phyloP scores from a whole-genome alignment of 495 filamentous ascomycete genomes.

The Neurospora tetrasperma region DNA sequence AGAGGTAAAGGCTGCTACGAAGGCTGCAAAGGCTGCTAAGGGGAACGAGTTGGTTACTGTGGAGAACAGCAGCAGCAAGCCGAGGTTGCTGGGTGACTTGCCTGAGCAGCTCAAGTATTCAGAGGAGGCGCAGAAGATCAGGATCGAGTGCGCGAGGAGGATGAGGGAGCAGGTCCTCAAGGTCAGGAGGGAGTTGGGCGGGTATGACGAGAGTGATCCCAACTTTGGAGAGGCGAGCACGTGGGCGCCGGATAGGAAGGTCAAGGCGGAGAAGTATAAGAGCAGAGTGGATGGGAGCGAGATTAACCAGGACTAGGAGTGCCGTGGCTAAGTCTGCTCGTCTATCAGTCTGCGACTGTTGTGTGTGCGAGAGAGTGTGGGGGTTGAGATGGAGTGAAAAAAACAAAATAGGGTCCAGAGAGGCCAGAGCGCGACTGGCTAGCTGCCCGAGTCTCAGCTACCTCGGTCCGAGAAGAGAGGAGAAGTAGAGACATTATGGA shows the following conservation, averaged over 20 bases:
- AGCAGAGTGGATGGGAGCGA: slow-evolving; percentile 38
- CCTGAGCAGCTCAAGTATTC: slow-evolving; percentile 46
- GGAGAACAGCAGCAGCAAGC: not conserved
- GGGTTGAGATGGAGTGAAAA: not conserved
- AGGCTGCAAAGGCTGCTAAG: not conserved
- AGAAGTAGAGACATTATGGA: not conserved
- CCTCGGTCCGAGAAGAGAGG: not conserved
- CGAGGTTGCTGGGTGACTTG: not conserved
- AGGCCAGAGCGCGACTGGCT: not conserved
- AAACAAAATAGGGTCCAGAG: not conserved
- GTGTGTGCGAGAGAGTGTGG: not conserved
- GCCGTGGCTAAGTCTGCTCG: not conserved
- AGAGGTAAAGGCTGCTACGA: slow-evolving; percentile 1
- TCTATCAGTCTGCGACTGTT: not conserved
- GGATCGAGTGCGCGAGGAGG: slow-evolving; percentile 70
- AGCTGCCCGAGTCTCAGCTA: not conserved
- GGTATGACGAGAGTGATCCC: slow-evolving; percentile 67
- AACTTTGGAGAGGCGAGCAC: slow-evolving; percentile 37
- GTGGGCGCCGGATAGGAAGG: slow-evolving; percentile 27
- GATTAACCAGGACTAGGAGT: slow-evolving; percentile 28
- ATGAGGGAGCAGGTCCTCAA: slow-evolving; percentile 72
- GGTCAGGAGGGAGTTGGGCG: slow-evolving; percentile 52
- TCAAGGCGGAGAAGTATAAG: slow-evolving; percentile 31
- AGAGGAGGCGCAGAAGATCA: slow-evolving; percentile 61
- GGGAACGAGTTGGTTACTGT: not conserved